Percentiles rank a stretch among this genome's conserved stretches.
phyloP scores from a whole-genome alignment of 768 basidiomycete genomes.

The Omphalotus guepiniiformis region DNA sequence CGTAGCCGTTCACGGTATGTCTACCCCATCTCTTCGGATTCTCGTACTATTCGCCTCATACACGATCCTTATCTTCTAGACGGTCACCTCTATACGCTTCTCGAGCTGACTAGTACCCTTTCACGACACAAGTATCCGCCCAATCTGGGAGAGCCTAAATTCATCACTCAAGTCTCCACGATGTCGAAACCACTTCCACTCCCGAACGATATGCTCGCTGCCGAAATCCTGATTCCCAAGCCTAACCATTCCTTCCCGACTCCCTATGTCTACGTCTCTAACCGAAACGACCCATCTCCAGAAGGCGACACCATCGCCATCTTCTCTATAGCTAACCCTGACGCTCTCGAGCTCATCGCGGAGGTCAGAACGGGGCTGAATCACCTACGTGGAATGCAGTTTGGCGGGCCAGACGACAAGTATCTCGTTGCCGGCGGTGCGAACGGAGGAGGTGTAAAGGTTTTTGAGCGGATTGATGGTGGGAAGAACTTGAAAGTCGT shows the following conservation, averaged over 20 bases:
- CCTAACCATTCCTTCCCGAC: conserved; percentile 48
- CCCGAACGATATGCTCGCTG: conserved; percentile 54
- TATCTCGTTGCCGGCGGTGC: conserved; percentile 66
- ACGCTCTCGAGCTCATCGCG: conserved; percentile 43
- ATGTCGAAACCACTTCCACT: conserved; percentile 40
- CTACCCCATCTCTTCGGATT: neutral
- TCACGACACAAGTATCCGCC: conserved; percentile 51
- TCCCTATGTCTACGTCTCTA: conserved; percentile 68
- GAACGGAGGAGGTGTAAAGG: conserved; percentile 60
- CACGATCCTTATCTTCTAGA: conserved; percentile 33
- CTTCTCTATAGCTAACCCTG: conserved; percentile 48
- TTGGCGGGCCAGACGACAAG: conserved; percentile 57
- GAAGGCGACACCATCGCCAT: conserved; percentile 73
- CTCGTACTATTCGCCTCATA: neutral
- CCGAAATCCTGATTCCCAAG: conserved; percentile 62
- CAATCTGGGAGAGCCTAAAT: conserved; percentile 34
- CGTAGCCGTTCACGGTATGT: conserved; percentile 56
- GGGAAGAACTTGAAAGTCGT: conserved; percentile 53
- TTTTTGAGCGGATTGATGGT: conserved; percentile 62
- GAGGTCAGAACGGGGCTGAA: conserved; percentile 68
- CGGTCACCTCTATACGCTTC: conserved; percentile 57
- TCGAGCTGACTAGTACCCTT: conserved; percentile 61
- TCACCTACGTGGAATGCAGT: conserved; percentile 65
- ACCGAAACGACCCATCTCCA: conserved; percentile 66
- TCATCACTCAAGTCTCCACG: conserved; percentile 43